Percentiles rank a stretch among this genome's conserved stretches.
Conservation (phyloP, 2,329 filamentous ascomycete species). For the Zymoseptoria passerinii region DNA sequence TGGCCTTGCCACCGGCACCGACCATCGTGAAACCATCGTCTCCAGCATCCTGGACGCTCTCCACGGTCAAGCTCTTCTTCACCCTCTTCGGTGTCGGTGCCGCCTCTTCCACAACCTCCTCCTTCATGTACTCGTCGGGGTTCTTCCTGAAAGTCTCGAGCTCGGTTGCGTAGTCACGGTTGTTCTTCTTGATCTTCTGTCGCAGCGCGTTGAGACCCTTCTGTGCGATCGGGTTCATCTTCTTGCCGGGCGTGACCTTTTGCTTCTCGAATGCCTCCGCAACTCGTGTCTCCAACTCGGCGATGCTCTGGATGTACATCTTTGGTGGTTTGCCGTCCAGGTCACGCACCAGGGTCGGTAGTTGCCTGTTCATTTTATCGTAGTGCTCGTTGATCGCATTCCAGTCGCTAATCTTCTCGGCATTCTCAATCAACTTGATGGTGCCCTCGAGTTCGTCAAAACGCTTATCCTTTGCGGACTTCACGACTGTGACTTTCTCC, state of each 20-base stretch:
- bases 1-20: slow-evolving; percentile 76
- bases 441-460: slow-evolving; percentile 86
- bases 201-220: slow-evolving; percentile 94
- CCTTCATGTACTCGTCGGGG: slow-evolving; percentile 81
- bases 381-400: slow-evolving; percentile 59
- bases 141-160: slow-evolving; percentile 80
- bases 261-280: slow-evolving; percentile 91
- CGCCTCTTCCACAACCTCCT: slow-evolving; percentile 65
- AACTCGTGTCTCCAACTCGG: slow-evolving; percentile 89
- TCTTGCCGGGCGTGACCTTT: slow-evolving; percentile 81
- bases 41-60: slow-evolving; percentile 52
- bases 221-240: slow-evolving; percentile 95
- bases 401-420: slow-evolving; percentile 97
- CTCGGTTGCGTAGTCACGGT: slow-evolving; percentile 84
- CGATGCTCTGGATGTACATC: slow-evolving; percentile 83
- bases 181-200: slow-evolving; percentile 98
- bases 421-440: slow-evolving; percentile 89
- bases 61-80: slow-evolving; percentile 42
- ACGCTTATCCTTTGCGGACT: slow-evolving; percentile 97
- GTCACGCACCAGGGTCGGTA: slow-evolving; percentile 40
- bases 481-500: slow-evolving; percentile 76
- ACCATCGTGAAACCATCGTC: slow-evolving; percentile 86
- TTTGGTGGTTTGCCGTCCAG: slow-evolving; percentile 74
- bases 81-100: slow-evolving; percentile 45
- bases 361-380: slow-evolving; percentile 54